Evolutionary conservation across 225 moss, liverwort and hornwort species (phyloP).

Genomic region (Antitrichia curtipendula): DNA sequence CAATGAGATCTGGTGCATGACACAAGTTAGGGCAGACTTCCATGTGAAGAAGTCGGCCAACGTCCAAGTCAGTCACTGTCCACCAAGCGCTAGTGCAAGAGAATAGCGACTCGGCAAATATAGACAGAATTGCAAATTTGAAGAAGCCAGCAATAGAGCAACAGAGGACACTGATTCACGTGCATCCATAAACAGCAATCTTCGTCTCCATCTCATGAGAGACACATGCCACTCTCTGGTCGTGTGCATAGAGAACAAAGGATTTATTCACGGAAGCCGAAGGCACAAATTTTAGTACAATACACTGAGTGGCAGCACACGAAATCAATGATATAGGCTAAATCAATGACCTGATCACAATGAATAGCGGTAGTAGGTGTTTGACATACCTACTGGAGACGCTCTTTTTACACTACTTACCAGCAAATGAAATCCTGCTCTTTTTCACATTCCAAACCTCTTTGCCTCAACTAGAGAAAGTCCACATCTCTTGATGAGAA

Average conservation of each 20-base stretch:
- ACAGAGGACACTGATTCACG: background rate
- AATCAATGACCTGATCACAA: conserved; percentile 4
- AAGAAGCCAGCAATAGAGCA: background rate
- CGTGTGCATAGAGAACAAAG: background rate
- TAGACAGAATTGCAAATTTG: no score
- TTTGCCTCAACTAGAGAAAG: background rate
- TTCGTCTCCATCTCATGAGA: background rate
- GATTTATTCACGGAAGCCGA: background rate
- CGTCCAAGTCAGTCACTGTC: background rate
- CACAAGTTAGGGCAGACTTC: background rate
- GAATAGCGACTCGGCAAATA: no score
- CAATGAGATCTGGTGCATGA: background rate
- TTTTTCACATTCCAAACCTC: background rate
- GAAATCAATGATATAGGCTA: background rate
- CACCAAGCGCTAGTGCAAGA: background rate
- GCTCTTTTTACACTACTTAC: background rate
- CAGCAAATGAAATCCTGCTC: background rate
- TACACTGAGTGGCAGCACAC: background rate
- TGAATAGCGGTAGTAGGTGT: background rate
- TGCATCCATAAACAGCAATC: background rate
- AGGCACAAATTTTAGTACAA: background rate
- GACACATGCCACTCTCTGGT: background rate
- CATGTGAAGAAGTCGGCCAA: no score
- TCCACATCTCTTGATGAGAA: background rate
- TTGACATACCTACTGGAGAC: background rate